Conservation (phyloP, 345 rosid species). For the Populus deltoides region DNA sequence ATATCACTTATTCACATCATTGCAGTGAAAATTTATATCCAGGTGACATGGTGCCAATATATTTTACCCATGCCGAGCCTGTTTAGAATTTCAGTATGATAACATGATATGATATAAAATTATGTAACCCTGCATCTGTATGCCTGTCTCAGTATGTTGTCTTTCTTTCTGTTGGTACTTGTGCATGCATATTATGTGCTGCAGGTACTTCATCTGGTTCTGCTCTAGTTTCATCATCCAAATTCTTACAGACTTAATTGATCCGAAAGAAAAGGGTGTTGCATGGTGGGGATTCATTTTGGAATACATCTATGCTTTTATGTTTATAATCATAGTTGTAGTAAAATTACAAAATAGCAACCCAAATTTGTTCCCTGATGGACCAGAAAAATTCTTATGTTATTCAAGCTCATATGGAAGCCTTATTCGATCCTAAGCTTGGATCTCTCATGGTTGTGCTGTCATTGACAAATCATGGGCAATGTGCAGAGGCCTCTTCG, state of each 20-base stretch:
- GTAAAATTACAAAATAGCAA: not conserved
- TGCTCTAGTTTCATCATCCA: not conserved
- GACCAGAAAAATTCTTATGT: not conserved
- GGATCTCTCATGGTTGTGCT: not conserved
- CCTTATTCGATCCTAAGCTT: not conserved
- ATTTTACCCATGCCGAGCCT: not conserved
- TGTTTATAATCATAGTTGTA: not conserved
- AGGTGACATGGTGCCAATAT: not conserved
- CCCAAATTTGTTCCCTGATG: not conserved
- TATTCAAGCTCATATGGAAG: not conserved
- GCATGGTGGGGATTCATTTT: not conserved
- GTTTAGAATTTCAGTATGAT: too few species aligned
- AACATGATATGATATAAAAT: not conserved
- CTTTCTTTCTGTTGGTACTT: not conserved
- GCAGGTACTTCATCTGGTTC: not conserved
- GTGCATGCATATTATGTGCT: not conserved
- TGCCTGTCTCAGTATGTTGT: not conserved
- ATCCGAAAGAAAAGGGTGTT: not conserved
- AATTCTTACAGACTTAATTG: not conserved
- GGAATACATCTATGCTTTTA: not conserved
- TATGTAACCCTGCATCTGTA: not conserved
- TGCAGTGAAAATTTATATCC: not conserved
- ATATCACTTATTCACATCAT: not conserved
- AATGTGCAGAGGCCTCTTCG: not conserved
- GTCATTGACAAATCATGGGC: not conserved